Evolutionary conservation across 2,329 filamentous ascomycete species (phyloP), one percentile per base, ranked within the genome.

Genomic region (Penicillium sp.): DNA sequence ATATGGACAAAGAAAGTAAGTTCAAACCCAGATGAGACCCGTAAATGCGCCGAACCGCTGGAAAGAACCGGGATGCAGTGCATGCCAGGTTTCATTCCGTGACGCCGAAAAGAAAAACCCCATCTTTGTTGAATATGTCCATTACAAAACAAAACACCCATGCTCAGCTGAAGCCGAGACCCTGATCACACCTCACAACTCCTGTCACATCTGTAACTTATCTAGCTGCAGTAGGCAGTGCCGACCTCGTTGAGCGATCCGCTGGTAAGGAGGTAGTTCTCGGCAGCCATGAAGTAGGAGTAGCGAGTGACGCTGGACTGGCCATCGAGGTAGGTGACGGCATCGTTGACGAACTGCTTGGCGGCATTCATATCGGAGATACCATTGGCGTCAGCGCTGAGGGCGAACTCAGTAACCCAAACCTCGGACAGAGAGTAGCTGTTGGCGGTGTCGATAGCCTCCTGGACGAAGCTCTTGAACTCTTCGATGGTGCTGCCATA

Each of bases 401-500:
- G 69, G 8, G 70, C 73, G 57, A 79, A 79, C 62, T 80, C 77
- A 1, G 77, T 77, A 19, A 79, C 60, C 77, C 77, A 80, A 52
- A 79, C 70, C 43, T 75, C 71, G 9, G 60, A 34, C 28, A 79
- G 69, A 23, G 59, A 61, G 49, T 77, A 62, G 13, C 66, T 47
- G 9, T 52, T 36, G 3, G 73, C 76, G 9, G 75, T 62, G 7
- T 60, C 49, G 51, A 75, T 67, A 19, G 76, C 73, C 37, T 71
- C 50, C 23, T 65, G 53, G 40, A 78, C 69, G 33, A 77, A 74
- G 5, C 48, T 42, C 62, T 73, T 71, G 67, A 79, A 77, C 21
- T 73, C 67, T 2, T 60, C 64, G 36, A 64, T 60, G 10, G 65
- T 63, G 10, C 59, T 49, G 19, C 70, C 71, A 60, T 80, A 79